Conservation (phyloP, 116 monocot species). For the Papilionanthe hybrid region DNA sequence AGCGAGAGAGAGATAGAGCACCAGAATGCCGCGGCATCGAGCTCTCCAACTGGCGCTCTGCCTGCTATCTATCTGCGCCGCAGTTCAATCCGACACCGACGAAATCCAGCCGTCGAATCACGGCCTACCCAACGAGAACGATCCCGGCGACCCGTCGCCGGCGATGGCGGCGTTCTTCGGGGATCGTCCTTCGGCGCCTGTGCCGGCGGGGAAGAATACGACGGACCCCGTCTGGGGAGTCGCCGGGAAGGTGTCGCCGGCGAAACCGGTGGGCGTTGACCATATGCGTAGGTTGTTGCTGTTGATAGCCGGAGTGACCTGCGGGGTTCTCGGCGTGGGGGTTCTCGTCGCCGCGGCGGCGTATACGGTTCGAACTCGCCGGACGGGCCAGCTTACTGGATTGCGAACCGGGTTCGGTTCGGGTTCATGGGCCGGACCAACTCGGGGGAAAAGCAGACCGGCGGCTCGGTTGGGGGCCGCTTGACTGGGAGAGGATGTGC, state of each 20-base stretch:
- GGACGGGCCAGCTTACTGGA: not conserved
- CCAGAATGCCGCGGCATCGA: not conserved
- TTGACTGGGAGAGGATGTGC: not conserved
- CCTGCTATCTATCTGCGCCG: slow-evolving; percentile 13
- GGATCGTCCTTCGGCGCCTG: slow-evolving; percentile 13
- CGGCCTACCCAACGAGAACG: slow-evolving; percentile 20
- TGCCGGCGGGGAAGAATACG: slow-evolving; percentile 21
- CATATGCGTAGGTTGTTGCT: not conserved
- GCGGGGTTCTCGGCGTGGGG: slow-evolving; percentile 23
- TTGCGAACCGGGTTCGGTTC: not conserved
- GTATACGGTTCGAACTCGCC: slow-evolving; percentile 3
- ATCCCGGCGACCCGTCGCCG: slow-evolving; percentile 12
- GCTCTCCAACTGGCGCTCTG: not conserved
- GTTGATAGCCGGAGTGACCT: slow-evolving; percentile 20
- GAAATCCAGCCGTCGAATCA: slow-evolving; percentile 18
- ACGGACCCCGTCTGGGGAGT: slow-evolving; percentile 28
- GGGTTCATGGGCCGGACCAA: not conserved
- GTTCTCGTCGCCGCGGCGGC: slow-evolving; percentile 18
- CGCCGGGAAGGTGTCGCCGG: slow-evolving; percentile 11
- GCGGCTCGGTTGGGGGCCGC: slow-evolving; percentile 5
- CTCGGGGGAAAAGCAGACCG: slow-evolving; percentile 6
- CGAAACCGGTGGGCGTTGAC: not conserved
- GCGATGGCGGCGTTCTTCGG: slow-evolving; percentile 37
- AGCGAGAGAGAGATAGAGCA: not conserved
- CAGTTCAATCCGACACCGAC: slow-evolving; percentile 1